Evolutionary conservation across 768 basidiomycete species (phyloP).

Genomic region (Pholiota molesta): DNA sequence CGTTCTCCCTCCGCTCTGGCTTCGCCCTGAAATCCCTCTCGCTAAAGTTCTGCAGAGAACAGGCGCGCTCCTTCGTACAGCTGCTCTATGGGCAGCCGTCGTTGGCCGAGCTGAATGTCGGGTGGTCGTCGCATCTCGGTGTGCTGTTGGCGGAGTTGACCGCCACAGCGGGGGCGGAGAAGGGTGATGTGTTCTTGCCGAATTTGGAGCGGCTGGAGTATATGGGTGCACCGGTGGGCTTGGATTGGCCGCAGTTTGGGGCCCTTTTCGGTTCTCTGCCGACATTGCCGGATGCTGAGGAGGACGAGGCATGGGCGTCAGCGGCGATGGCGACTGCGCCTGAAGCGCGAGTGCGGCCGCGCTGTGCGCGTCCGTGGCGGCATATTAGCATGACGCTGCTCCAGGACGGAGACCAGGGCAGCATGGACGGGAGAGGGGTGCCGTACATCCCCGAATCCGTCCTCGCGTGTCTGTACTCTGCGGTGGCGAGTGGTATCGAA

Average conservation of each 20-base stretch:
- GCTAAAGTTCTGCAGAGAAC: background rate
- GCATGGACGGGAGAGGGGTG: background rate
- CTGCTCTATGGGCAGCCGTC: constrained; percentile 2
- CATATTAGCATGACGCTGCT: constrained; percentile 3
- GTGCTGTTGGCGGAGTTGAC: constrained; percentile 1
- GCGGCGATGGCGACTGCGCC: too few relatives aligned
- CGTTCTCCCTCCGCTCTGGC: background rate
- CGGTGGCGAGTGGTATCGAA: background rate
- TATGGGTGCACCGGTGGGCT: background rate
- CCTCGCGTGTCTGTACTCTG: background rate
- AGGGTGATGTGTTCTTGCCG: background rate
- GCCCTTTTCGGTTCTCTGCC: background rate
- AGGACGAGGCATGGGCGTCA: too few relatives aligned
- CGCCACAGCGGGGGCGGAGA: background rate
- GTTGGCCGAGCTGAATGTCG: background rate
- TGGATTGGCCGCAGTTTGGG: background rate
- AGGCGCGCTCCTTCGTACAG: background rate
- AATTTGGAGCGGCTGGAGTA: constrained; percentile 10
- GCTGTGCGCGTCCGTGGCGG: constrained; percentile 4
- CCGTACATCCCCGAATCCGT: constrained; percentile 5
- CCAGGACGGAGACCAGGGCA: background rate
- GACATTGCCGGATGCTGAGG: background rate
- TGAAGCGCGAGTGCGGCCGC: background rate
- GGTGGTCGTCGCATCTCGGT: constrained; percentile 1
- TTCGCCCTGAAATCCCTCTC: background rate